Evolutionary conservation across 2,329 filamentous ascomycete species (phyloP).

Genomic region (Alternaria infectoria): DNA sequence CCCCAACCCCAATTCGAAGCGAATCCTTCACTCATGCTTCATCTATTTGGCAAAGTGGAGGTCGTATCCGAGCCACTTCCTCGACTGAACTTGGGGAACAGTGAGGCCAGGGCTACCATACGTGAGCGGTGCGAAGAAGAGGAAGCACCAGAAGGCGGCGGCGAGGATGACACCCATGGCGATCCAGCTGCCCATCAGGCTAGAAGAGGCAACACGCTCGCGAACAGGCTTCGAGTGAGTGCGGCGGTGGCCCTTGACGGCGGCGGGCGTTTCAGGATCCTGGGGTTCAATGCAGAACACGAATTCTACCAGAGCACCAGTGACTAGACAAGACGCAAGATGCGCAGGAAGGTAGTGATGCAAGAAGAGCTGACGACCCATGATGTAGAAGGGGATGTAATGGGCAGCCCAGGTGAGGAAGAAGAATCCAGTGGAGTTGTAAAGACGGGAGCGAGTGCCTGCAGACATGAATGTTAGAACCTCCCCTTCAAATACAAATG

Average conservation of each 20-base stretch:
- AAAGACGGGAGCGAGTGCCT: conserved; percentile 90
- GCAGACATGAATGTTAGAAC: conserved; percentile 15
- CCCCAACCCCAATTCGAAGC: not conserved
- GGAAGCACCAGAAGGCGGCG: conserved; percentile 77
- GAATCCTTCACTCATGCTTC: not conserved
- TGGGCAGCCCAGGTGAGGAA: conserved; percentile 98
- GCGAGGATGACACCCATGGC: conserved; percentile 73
- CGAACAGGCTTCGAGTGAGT: conserved; percentile 73
- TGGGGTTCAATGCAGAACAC: conserved; percentile 88
- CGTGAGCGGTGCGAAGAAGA: conserved; percentile 92
- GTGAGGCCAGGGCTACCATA: conserved; percentile 91
- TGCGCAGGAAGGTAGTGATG: conserved; percentile 98
- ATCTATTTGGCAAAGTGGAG: conserved; percentile 95
- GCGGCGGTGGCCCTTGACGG: conserved; percentile 42
- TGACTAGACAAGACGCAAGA: conserved; percentile 86
- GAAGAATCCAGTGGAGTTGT: conserved; percentile 99
- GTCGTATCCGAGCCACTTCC: conserved; percentile 97
- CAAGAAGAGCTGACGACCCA: conserved; percentile 97
- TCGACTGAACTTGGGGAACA: conserved; percentile 76
- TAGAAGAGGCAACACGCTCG: conserved; percentile 81
- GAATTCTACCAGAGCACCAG: conserved; percentile 91
- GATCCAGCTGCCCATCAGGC: conserved; percentile 78
- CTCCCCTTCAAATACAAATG: conserved; percentile 7
- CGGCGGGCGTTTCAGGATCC: conserved; percentile 51
- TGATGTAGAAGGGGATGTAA: conserved; percentile 96